Evolutionary conservation across 176 grass and related monocot genomes (phyloP), one percentile per base, ranked within the genome.

Genomic region (Aegilops speltoides): DNA sequence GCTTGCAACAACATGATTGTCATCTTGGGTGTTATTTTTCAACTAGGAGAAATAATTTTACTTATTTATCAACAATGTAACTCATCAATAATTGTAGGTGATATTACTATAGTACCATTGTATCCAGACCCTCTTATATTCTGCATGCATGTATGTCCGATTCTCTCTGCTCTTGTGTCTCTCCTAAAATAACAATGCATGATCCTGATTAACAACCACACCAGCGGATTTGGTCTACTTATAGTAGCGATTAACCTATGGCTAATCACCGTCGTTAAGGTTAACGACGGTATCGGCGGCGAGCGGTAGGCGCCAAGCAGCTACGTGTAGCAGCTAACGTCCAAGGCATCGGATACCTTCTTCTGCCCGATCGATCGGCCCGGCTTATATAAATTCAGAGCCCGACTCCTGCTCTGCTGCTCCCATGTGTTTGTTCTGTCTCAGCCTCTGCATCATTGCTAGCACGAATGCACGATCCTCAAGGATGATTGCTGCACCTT

Each of bases 261-360:
- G 6, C 41, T 61, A 83, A 17, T 32, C 34, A 45, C 7, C 19
- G 34, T 84, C 65, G 29, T 63, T 37, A 69, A 77, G 79, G 38
- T 73, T 73, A 73, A 78, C 54, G 79, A 66, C 61, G 40, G 72
- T 19, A 64, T 71, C 38, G 0, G 3, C 8, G 19, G 76, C 11
- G n/a, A 15, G 17, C 22, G 8, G 31, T 78, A 26, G 70, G 70
- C 70, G 11, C 38, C 70, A 73, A 22, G 64, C 64, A 32, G 14
- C 28, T 45, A 45, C 11, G 41, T 45, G 41, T 45, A 45, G 41
- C 41, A 46, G 43, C 43, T 4, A 33, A 67, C 2, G 68, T 19
- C 85, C 60, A 10, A 76, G 76, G 84, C 89, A 87, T 87, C 85
- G 85, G 81, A 80, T 91, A 43, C 89, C 69, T 9, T 26, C 7